Conservation (phyloP, 2,329 filamentous ascomycete genomes). For the Penicillium sp. region DNA sequence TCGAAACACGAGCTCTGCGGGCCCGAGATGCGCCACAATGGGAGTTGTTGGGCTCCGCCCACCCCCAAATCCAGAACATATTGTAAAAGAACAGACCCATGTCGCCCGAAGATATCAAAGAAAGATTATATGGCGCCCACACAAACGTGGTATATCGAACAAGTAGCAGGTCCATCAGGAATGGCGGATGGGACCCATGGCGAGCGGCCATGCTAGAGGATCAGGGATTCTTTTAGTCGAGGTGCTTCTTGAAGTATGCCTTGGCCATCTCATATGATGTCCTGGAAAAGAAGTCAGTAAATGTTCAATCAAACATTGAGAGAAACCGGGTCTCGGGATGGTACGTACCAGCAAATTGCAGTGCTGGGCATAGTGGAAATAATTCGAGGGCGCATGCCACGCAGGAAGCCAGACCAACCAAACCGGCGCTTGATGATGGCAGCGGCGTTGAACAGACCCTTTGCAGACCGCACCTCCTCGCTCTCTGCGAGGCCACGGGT, state of each 20-base stretch:
- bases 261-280: constrained; percentile 68
- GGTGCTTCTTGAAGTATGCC: constrained; percentile 60
- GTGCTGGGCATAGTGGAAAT: constrained; percentile 98
- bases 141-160: constrained; percentile 15
- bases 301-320: background rate
- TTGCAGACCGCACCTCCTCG: constrained; percentile 78
- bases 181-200: constrained; percentile 8
- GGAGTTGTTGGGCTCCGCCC: constrained; percentile 15
- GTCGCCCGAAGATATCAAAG: constrained; percentile 14
- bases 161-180: constrained; percentile 7
- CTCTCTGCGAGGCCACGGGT: constrained; percentile 83
- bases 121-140: constrained; percentile 13
- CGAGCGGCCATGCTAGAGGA: constrained; percentile 1
- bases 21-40: constrained; percentile 11
- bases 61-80: constrained; percentile 4
- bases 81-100: constrained; percentile 14
- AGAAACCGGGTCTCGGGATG: background rate
- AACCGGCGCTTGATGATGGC: constrained; percentile 79
- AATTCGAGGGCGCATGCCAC: constrained; percentile 84
- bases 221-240: constrained; percentile 19
- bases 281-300: constrained; percentile 41
- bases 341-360: constrained; percentile 89
- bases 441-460: constrained; percentile 75
- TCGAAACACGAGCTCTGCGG: constrained; percentile 11
- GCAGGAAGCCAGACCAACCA: constrained; percentile 84